Conservation (phyloP, 2,329 filamentous ascomycete species). For the Emergomyces orientalis region DNA sequence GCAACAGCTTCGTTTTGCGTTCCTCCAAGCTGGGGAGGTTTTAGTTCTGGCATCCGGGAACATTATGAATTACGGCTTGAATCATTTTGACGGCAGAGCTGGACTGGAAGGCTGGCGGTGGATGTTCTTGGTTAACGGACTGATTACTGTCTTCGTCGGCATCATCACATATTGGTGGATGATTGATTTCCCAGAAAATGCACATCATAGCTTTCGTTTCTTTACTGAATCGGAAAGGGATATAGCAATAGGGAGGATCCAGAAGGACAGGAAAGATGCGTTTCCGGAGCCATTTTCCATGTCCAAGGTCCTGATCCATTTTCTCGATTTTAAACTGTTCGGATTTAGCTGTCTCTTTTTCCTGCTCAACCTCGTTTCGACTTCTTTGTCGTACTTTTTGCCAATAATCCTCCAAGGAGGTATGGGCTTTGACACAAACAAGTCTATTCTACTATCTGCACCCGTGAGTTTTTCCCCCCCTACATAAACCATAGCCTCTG, state of each 20-base stretch:
- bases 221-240: conserved; percentile 47
- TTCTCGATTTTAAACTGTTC: conserved; percentile 53
- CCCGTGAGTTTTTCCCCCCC: conserved; percentile 31
- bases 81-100: conserved; percentile 48
- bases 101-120: conserved; percentile 56
- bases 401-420: conserved; percentile 50
- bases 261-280: conserved; percentile 53
- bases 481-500: neutral
- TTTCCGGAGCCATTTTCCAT: conserved; percentile 48
- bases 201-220: conserved; percentile 49
- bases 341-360: conserved; percentile 58
- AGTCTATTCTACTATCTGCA: conserved; percentile 53
- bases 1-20: conserved; percentile 57
- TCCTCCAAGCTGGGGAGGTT: conserved; percentile 56
- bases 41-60: conserved; percentile 55
- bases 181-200: conserved; percentile 57
- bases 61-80: conserved; percentile 61
- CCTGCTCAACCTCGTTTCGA: conserved; percentile 57
- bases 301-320: conserved; percentile 47
- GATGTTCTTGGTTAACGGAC: conserved; percentile 60
- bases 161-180: conserved; percentile 60
- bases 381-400: conserved; percentile 56
- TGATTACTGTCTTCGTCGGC: conserved; percentile 51
- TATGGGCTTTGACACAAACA: conserved; percentile 45
- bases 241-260: conserved; percentile 50